Base-by-base conservation (phyloP, 257 asterid species). In the Rubia yunnanensis region DNA sequence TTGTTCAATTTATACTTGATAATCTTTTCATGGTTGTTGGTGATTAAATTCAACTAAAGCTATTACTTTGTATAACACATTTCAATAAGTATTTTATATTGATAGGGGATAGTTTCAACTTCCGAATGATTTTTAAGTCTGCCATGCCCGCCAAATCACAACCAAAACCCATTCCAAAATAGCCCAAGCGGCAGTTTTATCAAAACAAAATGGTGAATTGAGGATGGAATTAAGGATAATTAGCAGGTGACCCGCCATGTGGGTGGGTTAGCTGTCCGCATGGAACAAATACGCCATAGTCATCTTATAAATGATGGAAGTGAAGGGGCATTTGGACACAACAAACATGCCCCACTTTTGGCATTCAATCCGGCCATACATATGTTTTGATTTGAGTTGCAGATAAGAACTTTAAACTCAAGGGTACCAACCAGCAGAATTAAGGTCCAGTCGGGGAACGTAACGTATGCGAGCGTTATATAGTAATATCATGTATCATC, bases 221-320 rank as follows among this genome's bases (percentile, higher is more conserved):
- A 36, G 44, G 14, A 36, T 36, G 8, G n/a, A 38, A 38, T 38
- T 14, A 38, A 15, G 50, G 7, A 44, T 14, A 41, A 14, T 41
- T 14, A 11, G 49, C n/a, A 39, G 28, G 34, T 66, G 72, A 72
- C 65, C 72, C 69, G 67, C 69, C 69, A 72, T 60, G 72, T 72
- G 72, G 70, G 44, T 41, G 38, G 74, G 80, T 68, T 76, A 68
- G 77, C 77, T 72, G 77, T 68, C 71, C 68, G 72, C 73, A 76
- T 46, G 80, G 65, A 63, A 49, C 70, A 31, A 14, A 8, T 2
- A 24, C 18, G 31, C 30, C 50, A 24, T 1, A 20, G 57, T 17
- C 52, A 2, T 15, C 20, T 0, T 44, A 44, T 44, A 14, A 44
- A 44, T 44, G 52, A 44, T 44, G 52, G n/a, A n/a, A n/a, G n/a